These are phyloP conservation scores for Fusarium sp. DNA, from an alignment of 2,329 filamentous ascomycete genomes.

Conservation along the genomic window DNA sequence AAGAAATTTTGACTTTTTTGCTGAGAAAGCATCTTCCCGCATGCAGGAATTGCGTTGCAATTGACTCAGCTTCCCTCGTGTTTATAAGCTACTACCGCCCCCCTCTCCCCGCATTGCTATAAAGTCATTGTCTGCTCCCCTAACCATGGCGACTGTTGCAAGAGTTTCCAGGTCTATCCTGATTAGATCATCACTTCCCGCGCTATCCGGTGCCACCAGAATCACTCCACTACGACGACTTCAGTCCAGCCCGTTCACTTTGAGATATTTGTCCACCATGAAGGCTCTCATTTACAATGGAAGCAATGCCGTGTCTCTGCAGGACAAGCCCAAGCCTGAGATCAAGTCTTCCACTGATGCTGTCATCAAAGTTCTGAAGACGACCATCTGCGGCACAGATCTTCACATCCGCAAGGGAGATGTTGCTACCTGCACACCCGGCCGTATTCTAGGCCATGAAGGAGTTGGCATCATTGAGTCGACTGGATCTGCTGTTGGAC, in stretches of 20 bases:
- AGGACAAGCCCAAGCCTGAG: constrained; percentile 56
- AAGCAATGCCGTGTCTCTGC: constrained; percentile 49
- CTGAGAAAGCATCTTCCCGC: neutral
- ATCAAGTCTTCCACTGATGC: constrained; percentile 59
- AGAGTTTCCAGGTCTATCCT: neutral
- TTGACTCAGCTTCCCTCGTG: neutral
- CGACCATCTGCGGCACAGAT: constrained; percentile 66
- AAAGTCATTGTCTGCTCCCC: neutral
- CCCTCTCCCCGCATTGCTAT: neutral
- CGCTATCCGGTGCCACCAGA: neutral
- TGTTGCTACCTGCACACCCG: constrained; percentile 59
- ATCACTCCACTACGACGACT: neutral
- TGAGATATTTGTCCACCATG: constrained; percentile 31
- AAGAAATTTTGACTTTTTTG: neutral
- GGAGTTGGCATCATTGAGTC: constrained; percentile 63
- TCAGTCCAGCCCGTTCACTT: neutral
- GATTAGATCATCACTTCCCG: neutral
- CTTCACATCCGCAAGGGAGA: constrained; percentile 67
- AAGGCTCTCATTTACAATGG: constrained; percentile 60
- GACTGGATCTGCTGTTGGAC: constrained; percentile 57
- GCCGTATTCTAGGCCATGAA: constrained; percentile 64
- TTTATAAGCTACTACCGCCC: neutral
- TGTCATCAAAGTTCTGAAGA: constrained; percentile 60
- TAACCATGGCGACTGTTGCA: neutral
- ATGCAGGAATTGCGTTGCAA: neutral